Evolutionary conservation across 2,329 filamentous ascomycete species (phyloP), one percentile per base, ranked within the genome.

Genomic region (Xylaria sp.): DNA sequence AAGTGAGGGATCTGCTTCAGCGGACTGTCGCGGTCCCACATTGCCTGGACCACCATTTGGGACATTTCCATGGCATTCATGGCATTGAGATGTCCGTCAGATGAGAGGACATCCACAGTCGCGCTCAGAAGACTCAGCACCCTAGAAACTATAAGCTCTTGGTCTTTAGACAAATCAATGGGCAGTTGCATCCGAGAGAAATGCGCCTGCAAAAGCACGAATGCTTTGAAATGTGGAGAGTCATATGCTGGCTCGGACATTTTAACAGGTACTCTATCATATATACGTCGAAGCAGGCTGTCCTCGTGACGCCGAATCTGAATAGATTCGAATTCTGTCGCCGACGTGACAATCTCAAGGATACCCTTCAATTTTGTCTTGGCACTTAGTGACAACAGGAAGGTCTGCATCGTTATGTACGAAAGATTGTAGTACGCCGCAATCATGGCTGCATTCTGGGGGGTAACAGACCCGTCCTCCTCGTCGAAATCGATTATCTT

Each of bases 21-120:
- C 47, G 96, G 94, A 76, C 93, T 97, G 80, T 99, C 96, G 66
- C 94, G 92, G 82, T 99, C 95, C 96, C 96, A 99, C 93, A 98
- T 97, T 59, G 92, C 94, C 82, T 99, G 96, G 2, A 99, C 94
- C 62, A 97, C 93, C 96, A 99, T 99, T 79, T 99, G 96, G 13
- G 93, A 97, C 88, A 99, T 93, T 80, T 99, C 96, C 95, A 99
- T 99, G 32, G 96, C 96, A 76, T 92, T 94, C 91, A 98, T 97
- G 69, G 96, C 95, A 78, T 99, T 99, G 70, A 99, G 87, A 76
- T 98, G 93, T 16, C 95, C 96, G 75, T 99, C 94, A 0, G 94
- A 98, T 10, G 94, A 97, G 42, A 99, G 87, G 18, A 99, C 94
- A 79, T 99, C 96, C 25, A 98, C 96, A 76, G 92, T 93, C 25